A percentile compares a stretch with the other conserved stretches of the same genome.
Conservation (phyloP, 2,329 filamentous ascomycete genomes). For the Cercospora sojina region DNA sequence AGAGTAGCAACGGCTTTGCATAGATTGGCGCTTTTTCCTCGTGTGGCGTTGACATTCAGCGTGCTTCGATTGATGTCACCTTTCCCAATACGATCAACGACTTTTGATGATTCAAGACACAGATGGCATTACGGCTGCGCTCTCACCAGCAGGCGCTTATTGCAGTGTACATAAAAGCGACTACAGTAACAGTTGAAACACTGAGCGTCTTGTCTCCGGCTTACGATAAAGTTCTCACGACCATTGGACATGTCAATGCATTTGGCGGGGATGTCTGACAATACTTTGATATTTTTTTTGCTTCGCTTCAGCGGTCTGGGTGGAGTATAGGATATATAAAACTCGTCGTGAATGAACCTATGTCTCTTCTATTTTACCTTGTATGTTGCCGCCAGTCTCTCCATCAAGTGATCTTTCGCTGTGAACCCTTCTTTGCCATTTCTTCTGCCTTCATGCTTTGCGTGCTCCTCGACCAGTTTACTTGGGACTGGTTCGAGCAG, state of each 20-base stretch:
- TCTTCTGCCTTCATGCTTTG: slow-evolving; percentile 32
- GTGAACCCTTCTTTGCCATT: slow-evolving; percentile 50
- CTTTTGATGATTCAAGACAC: background rate
- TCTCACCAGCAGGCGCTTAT: slow-evolving; percentile 3
- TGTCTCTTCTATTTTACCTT: slow-evolving; percentile 34
- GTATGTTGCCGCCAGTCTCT: slow-evolving; percentile 60
- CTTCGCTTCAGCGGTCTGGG: background rate
- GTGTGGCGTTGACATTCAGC: background rate
- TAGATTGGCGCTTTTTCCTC: background rate
- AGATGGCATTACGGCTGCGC: slow-evolving; percentile 1
- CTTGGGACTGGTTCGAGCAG: slow-evolving; percentile 58
- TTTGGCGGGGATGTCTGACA: background rate
- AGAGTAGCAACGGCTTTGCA: background rate
- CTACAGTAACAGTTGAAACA: background rate
- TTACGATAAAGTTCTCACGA: background rate
- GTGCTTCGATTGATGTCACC: background rate
- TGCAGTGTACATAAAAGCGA: background rate
- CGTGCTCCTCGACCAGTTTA: slow-evolving; percentile 44
- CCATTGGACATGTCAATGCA: background rate
- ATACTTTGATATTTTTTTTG: background rate
- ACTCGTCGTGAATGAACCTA: background rate
- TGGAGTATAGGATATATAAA: background rate
- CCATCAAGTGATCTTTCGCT: slow-evolving; percentile 58
- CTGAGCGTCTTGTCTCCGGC: background rate
- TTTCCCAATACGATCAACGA: background rate